phyloP scores from a whole-genome alignment of 2,329 filamentous ascomycete genomes.

The Verticillium alfalfae region DNA sequence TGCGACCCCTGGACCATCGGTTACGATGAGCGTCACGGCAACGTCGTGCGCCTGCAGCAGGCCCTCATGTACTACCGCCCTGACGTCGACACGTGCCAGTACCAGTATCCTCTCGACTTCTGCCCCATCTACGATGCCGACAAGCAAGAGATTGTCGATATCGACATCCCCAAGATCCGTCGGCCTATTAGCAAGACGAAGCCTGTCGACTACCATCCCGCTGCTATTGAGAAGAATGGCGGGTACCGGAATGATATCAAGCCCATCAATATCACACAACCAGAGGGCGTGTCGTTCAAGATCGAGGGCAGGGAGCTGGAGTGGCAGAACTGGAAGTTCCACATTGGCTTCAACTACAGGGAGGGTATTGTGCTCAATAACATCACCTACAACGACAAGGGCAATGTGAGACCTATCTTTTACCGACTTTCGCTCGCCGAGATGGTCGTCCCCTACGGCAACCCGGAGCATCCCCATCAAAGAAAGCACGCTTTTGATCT shows the following conservation, averaged over 20 bases:
- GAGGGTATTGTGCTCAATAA: conserved; percentile 89
- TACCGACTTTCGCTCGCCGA: conserved; percentile 85
- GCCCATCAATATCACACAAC: conserved; percentile 82
- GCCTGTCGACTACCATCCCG: conserved; percentile 75
- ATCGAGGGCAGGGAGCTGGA: conserved; percentile 67
- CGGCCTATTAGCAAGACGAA: conserved; percentile 66
- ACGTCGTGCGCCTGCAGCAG: conserved; percentile 73
- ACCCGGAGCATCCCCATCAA: conserved; percentile 74
- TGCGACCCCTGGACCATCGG: conserved; percentile 97
- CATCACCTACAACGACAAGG: conserved; percentile 83
- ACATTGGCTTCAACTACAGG: conserved; percentile 91
- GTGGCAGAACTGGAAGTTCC: conserved; percentile 93
- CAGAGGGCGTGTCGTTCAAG: conserved; percentile 82
- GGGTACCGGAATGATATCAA: conserved; percentile 78
- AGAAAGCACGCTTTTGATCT: conserved; percentile 78
- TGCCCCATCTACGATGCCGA: conserved; percentile 86
- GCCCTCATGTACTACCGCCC: conserved; percentile 95
- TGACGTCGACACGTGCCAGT: conserved; percentile 79
- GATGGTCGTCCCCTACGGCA: conserved; percentile 90
- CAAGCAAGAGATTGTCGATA: conserved; percentile 72
- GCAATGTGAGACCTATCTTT: conserved; percentile 71
- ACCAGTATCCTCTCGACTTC: conserved; percentile 88
- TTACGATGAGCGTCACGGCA: conserved; percentile 86
- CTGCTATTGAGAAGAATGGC: conserved; percentile 64
- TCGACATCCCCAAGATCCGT: conserved; percentile 75